phyloP scores from a whole-genome alignment of 192 early-diverging fungal species.

The Entomortierella parvispora region DNA sequence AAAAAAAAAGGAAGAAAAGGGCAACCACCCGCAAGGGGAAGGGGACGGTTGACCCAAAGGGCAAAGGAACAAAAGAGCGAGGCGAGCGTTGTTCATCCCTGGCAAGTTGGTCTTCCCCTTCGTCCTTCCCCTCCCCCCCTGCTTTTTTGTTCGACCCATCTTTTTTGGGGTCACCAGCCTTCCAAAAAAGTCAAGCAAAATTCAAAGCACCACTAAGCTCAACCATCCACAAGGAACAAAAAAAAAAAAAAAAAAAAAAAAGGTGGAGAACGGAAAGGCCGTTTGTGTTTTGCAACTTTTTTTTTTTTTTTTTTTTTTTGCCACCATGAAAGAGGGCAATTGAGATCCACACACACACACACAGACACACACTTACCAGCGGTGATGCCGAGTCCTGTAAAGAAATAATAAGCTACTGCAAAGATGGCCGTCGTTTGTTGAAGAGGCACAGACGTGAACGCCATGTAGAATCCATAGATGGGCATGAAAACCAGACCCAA shows the following conservation, averaged over 20 bases:
- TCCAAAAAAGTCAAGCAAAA: constrained; percentile 41
- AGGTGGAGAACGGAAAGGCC: not conserved
- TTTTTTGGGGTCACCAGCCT: not conserved
- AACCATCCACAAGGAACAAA: not conserved
- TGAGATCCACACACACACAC: not conserved
- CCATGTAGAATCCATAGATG: constrained; percentile 79
- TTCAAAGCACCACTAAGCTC: constrained; percentile 4
- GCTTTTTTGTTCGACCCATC: too few relatives aligned
- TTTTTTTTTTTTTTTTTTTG: too few relatives aligned
- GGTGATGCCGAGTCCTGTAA: constrained; percentile 85
- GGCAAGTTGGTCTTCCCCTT: not conserved
- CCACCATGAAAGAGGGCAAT: not conserved
- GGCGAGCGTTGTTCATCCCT: too few relatives aligned
- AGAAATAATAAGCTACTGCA: constrained; percentile 69
- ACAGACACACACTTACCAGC: constrained; percentile 63
- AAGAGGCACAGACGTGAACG: constrained; percentile 69
- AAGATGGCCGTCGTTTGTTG: constrained; percentile 74
- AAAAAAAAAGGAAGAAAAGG: too few relatives aligned
- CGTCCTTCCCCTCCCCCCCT: not conserved
- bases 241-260: not conserved
- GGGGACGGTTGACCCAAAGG: too few relatives aligned
- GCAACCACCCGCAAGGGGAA: too few relatives aligned
- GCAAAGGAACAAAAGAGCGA: too few relatives aligned
- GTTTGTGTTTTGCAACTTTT: not conserved
- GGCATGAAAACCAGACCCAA: constrained; percentile 72